A percentile compares a stretch with the other conserved stretches of the same genome.
These are phyloP conservation scores for Camellia granthamiana DNA, from an alignment of 148 eudicot species.

Conservation along the genomic window DNA sequence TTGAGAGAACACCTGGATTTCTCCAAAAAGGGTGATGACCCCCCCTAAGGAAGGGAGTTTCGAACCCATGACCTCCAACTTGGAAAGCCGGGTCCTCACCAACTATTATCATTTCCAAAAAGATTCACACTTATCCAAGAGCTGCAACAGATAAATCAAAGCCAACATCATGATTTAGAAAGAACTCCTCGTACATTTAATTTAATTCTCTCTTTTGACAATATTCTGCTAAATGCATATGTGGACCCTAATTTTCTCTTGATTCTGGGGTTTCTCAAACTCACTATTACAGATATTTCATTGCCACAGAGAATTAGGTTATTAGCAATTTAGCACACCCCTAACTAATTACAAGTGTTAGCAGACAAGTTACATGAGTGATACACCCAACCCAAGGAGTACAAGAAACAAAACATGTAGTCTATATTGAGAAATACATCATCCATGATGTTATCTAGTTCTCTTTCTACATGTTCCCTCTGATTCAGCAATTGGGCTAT, in stretches of 20 bases:
- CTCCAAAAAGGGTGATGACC: background rate
- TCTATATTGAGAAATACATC: background rate
- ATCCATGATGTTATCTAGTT: background rate
- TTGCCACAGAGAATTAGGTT: background rate
- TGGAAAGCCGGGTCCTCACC: background rate
- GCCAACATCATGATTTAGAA: background rate
- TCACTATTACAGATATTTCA: background rate
- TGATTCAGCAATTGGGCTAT: conserved; percentile 6
- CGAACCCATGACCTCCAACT: background rate
- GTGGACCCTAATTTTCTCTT: background rate
- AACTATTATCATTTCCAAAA: background rate
- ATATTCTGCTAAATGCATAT: background rate
- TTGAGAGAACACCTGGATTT: background rate
- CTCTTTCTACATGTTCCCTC: background rate
- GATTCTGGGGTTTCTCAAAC: background rate
- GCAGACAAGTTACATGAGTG: background rate
- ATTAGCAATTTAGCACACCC: background rate
- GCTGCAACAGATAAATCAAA: conserved; percentile 4
- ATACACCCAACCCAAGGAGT: background rate
- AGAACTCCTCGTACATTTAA: background rate
- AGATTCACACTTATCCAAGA: background rate
- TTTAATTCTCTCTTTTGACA: background rate
- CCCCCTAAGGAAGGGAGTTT: background rate
- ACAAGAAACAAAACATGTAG: background rate
- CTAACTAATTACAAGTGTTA: background rate